A percentile compares a stretch with the other conserved stretches of the same genome.
These are phyloP conservation scores for Ophiocordyceps camponoti-rufipedis DNA, from an alignment of 2,329 filamentous ascomycete genomes.

Conservation along the genomic window DNA sequence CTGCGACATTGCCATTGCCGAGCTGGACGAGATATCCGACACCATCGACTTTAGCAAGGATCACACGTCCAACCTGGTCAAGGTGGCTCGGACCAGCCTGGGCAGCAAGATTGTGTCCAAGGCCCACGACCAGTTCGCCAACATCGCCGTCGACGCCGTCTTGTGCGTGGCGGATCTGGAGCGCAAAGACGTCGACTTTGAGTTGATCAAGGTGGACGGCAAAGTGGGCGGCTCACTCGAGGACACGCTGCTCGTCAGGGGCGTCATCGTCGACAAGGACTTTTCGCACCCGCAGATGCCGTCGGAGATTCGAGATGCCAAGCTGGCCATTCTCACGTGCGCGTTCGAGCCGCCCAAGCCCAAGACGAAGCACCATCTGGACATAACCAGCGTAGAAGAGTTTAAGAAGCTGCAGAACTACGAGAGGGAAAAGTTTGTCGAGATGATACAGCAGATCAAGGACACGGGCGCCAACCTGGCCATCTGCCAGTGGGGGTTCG, in stretches of 20 bases:
- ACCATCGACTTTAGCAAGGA: slow-evolving; percentile 69
- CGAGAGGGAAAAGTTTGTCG: slow-evolving; percentile 87
- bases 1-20: slow-evolving; percentile 85
- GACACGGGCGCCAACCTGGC: slow-evolving; percentile 91
- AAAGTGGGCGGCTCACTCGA: slow-evolving; percentile 91
- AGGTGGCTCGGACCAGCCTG: slow-evolving; percentile 87
- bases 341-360: slow-evolving; percentile 98
- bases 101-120: slow-evolving; percentile 99
- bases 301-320: slow-evolving; percentile 82
- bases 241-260: slow-evolving; percentile 87
- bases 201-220: slow-evolving; percentile 97
- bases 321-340: slow-evolving; percentile 93
- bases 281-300: slow-evolving; percentile 99
- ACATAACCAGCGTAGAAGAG: slow-evolving; percentile 92
- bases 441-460: slow-evolving; percentile 99
- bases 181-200: slow-evolving; percentile 94
- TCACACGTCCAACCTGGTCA: slow-evolving; percentile 70
- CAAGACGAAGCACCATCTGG: slow-evolving; percentile 98
- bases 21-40: slow-evolving; percentile 88
- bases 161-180: slow-evolving; percentile 91
- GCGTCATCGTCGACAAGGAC: slow-evolving; percentile 98
- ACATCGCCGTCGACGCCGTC: slow-evolving; percentile 93
- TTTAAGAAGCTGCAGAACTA: slow-evolving; percentile 96
- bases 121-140: slow-evolving; percentile 92
- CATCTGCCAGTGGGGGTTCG: slow-evolving; percentile 98